A percentile compares a stretch with the other conserved stretches of the same genome.
Conservation (phyloP, 2,329 filamentous ascomycete species). For the Chrysoporthe austroafricana region DNA sequence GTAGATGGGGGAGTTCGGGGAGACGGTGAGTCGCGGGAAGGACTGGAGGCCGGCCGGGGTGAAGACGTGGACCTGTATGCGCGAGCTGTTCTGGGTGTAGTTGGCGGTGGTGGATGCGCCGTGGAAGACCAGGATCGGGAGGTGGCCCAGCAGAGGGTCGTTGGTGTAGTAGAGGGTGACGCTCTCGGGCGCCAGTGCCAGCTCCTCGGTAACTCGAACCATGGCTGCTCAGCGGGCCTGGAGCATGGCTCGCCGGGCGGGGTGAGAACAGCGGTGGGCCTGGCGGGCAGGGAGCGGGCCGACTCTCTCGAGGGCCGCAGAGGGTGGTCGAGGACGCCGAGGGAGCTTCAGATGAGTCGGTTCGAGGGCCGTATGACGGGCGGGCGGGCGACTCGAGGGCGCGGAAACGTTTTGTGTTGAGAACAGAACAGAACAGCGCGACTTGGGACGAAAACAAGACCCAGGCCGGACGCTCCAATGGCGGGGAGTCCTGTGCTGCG, state of each 20-base stretch:
- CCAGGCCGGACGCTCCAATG: conserved; percentile 24
- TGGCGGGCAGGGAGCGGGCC: background rate
- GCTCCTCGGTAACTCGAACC: conserved; percentile 80
- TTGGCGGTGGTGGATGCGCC: conserved; percentile 89
- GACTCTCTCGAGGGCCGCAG: conserved; percentile 14
- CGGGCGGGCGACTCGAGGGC: conserved; percentile 12
- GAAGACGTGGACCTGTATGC: conserved; percentile 93
- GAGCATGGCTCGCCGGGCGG: conserved; percentile 40
- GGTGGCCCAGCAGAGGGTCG: conserved; percentile 80
- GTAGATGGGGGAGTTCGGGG: conserved; percentile 90
- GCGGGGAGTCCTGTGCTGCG: conserved; percentile 26
- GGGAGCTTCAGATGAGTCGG: conserved; percentile 2
- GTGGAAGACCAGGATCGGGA: conserved; percentile 88
- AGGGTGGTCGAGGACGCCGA: conserved; percentile 17
- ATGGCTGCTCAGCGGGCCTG: conserved; percentile 60
- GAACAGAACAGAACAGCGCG: conserved; percentile 9
- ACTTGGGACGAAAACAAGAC: conserved; percentile 18
- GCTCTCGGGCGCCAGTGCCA: conserved; percentile 78
- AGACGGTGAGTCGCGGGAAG: conserved; percentile 89
- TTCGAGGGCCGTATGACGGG: conserved; percentile 5
- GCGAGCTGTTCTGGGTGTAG: conserved; percentile 83
- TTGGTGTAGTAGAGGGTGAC: conserved; percentile 87
- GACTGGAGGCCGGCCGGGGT: conserved; percentile 86
- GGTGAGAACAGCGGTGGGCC: background rate
- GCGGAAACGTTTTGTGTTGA: conserved; percentile 10